phyloP scores from a whole-genome alignment of 2,329 filamentous ascomycete genomes.

The Lachnellula willkommii region DNA sequence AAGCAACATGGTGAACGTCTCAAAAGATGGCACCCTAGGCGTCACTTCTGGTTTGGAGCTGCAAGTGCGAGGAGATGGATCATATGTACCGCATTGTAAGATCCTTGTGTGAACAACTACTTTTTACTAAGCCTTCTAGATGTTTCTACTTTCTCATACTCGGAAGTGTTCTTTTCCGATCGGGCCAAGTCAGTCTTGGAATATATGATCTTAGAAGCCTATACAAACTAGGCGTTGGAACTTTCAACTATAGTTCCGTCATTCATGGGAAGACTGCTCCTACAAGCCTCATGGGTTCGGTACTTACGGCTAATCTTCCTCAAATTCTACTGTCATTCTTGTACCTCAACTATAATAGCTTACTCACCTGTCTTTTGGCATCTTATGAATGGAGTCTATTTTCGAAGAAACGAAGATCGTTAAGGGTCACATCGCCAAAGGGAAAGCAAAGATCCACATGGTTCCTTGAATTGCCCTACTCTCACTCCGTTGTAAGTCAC shows the following conservation, averaged over 20 bases:
- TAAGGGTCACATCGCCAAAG: slow-evolving; percentile 29
- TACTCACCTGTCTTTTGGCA: slow-evolving; percentile 13
- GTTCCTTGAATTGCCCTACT: slow-evolving; percentile 19
- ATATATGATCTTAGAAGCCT: slow-evolving; percentile 1
- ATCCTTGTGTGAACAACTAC: neutral
- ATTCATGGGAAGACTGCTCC: neutral
- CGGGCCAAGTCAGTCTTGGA: neutral
- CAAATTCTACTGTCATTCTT: slow-evolving; percentile 28
- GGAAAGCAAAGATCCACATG: slow-evolving; percentile 30
- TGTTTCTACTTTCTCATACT: slow-evolving; percentile 2
- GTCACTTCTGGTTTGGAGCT: slow-evolving; percentile 11
- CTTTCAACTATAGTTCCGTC: slow-evolving; percentile 5
- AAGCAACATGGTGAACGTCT: neutral
- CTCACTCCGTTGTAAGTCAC: slow-evolving; percentile 29
- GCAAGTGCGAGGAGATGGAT: slow-evolving; percentile 12
- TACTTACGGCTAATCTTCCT: neutral
- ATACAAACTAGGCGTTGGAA: slow-evolving; percentile 8
- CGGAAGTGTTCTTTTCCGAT: neutral
- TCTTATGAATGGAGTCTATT: neutral
- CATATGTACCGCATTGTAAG: slow-evolving; percentile 12
- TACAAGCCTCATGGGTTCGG: slow-evolving; percentile 10
- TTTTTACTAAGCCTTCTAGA: neutral
- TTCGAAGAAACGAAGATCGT: slow-evolving; percentile 29
- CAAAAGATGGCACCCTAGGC: slow-evolving; percentile 3
- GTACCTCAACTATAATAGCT: slow-evolving; percentile 30